Conservation (phyloP, 192 early-diverging fungal genomes). For the Entrophospora sp. region DNA sequence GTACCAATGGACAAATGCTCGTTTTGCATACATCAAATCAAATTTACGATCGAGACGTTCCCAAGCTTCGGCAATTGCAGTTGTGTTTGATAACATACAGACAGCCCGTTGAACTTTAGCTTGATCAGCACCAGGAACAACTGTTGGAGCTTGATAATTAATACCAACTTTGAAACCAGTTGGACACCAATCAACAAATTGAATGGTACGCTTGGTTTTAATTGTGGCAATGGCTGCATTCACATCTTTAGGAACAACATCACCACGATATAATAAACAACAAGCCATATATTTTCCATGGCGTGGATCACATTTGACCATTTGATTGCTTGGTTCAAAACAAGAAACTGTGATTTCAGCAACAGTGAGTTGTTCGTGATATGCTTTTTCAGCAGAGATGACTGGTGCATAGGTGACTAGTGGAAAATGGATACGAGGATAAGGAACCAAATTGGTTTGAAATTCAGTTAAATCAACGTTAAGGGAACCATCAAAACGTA, state of each 20-base stretch:
- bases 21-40: slow-evolving; percentile 99
- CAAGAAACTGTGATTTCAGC: slow-evolving; percentile 93
- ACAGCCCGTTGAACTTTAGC: slow-evolving; percentile 95
- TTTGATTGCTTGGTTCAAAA: slow-evolving; percentile 98
- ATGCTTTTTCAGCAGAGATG: slow-evolving; percentile 90
- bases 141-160: slow-evolving; percentile 86
- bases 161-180: slow-evolving; percentile 99
- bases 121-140: slow-evolving; percentile 77
- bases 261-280: slow-evolving; percentile 98
- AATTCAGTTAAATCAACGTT: slow-evolving; percentile 99
- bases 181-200: slow-evolving; percentile 99
- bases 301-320: slow-evolving; percentile 98
- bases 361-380: slow-evolving; percentile 93
- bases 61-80: slow-evolving; percentile 99
- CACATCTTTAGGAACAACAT: slow-evolving; percentile 98
- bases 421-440: slow-evolving; percentile 99
- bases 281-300: slow-evolving; percentile 99
- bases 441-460: slow-evolving; percentile 99
- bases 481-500: slow-evolving; percentile 97
- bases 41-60: slow-evolving; percentile 99
- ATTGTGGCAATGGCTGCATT: slow-evolving; percentile 82
- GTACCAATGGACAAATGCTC: slow-evolving; percentile 99
- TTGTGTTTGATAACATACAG: slow-evolving; percentile 99
- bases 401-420: slow-evolving; percentile 96
- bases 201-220: slow-evolving; percentile 93